phyloP scores from a whole-genome alignment of 768 basidiomycete genomes.

The Rhodotorula babjevae region DNA sequence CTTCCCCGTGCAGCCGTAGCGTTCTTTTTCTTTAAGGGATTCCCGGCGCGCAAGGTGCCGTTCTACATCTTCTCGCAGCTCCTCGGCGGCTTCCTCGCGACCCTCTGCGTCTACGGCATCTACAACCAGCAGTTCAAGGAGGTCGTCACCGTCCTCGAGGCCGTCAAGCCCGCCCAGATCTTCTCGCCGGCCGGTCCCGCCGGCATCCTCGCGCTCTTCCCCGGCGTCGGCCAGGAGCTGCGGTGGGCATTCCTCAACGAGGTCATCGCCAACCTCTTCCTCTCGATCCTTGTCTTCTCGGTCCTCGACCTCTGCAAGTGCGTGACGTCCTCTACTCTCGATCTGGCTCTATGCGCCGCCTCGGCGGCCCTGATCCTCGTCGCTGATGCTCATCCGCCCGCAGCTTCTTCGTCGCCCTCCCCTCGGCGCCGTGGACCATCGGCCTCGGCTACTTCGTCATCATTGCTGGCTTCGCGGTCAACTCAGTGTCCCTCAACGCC shows the following conservation, averaged over 20 bases:
- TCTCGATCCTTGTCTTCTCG: conserved; percentile 40
- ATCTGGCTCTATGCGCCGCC: no score
- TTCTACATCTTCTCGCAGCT: conserved; percentile 67
- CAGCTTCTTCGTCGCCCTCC: conserved; percentile 33
- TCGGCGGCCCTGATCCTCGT: no score
- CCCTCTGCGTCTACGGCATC: conserved; percentile 59
- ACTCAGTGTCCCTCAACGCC: conserved; percentile 32
- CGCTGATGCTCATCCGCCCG: no score
- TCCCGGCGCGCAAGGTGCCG: conserved; percentile 78
- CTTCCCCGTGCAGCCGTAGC: conserved; percentile 51
- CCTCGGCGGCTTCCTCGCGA: conserved; percentile 62
- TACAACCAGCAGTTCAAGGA: conserved; percentile 55
- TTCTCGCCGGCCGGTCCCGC: conserved; percentile 27
- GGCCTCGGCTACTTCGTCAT: conserved; percentile 32
- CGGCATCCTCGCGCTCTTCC: conserved; percentile 31
- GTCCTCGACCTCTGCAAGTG: conserved; percentile 30
- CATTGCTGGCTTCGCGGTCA: conserved; percentile 29
- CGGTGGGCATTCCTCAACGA: conserved; percentile 30
- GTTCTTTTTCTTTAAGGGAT: conserved; percentile 63
- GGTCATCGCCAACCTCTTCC: conserved; percentile 38
- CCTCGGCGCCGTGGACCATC: conserved; percentile 35
- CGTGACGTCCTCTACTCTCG: no score
- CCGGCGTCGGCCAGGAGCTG: conserved; percentile 3
- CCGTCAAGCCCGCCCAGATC: not conserved
- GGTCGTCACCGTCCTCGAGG: conserved; percentile 6